Evolutionary conservation across 2,329 filamentous ascomycete species (phyloP), one percentile per base, ranked within the genome.

Genomic region (Pestalotiopsis sp.): DNA sequence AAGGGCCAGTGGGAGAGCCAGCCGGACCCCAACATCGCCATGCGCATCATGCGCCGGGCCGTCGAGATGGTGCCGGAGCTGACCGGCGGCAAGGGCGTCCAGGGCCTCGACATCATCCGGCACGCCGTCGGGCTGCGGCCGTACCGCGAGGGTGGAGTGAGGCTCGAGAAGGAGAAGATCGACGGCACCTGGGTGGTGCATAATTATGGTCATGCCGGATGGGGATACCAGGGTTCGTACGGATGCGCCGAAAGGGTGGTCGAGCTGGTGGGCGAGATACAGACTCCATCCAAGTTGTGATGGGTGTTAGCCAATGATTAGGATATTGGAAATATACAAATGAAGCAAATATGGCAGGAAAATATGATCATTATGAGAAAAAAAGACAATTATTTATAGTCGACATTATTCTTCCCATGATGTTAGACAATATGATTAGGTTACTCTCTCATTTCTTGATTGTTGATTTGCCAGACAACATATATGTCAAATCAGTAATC

Each of bases 81-180:
- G 71, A 88, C 89, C 1, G 83, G 75, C 13, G 88, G 92, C 3
- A 86, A 90, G 79, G 92, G 93, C 0, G 87, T 95, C 31, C 88
- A 93, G 77, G 91, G 87, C 23, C 79, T 97, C 70, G 90, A 91
- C 77, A 85, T 97, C 23, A 85, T 97, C 65, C 86, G 94, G 20
- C 94, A 97, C 78, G 92, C 90, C 4, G 94, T 97, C 14, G 95
- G 95, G 0, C 76, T 97, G 74, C 85, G 95, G 69, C 95, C 95
- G 4, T 88, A 91, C 77, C 85, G 95, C 65, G 85, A 89, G 68
- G 91, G 87, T 1, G 94, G 94, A 0, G 89, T 93, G 23, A 86
- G 94, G 68, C 83, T 97, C 14, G 94, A 97, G 80, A 91, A 85
- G 76, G 92, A 95, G 78, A 83, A 82, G 71, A 87, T 93, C 59